Percentiles rank a stretch among this genome's conserved stretches.
These are phyloP conservation scores for Gliomastix tumulicola DNA, from an alignment of 2,329 filamentous ascomycete species.

Conservation along the genomic window DNA sequence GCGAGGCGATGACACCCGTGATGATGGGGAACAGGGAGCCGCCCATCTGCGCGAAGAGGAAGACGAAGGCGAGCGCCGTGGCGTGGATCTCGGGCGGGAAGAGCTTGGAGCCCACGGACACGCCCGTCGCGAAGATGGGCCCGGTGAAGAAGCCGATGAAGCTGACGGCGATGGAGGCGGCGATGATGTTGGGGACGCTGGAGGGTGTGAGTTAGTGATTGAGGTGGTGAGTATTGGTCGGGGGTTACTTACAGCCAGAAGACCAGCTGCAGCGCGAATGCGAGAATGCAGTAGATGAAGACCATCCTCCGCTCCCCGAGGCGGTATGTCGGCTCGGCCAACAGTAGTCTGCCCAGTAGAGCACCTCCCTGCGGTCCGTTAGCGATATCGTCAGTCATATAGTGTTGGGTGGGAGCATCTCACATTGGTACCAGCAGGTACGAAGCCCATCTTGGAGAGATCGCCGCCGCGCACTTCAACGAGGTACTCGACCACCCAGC, in stretches of 20 bases:
- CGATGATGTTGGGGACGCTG: slow-evolving; percentile 35
- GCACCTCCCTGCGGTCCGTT: too few species aligned
- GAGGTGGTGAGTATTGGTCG: accelerated
- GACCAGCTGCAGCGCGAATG: slow-evolving; percentile 46
- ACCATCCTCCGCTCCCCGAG: slow-evolving; percentile 53
- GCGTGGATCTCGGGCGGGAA: slow-evolving; percentile 30
- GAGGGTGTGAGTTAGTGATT: slow-evolving; percentile 2
- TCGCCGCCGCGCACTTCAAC: slow-evolving; percentile 51
- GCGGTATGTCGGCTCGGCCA: slow-evolving; percentile 52
- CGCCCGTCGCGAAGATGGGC: slow-evolving; percentile 46
- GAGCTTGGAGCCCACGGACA: slow-evolving; percentile 21
- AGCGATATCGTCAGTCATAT: neutral
- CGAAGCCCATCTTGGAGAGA: slow-evolving; percentile 51
- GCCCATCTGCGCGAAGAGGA: slow-evolving; percentile 49
- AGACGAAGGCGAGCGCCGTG: slow-evolving; percentile 39
- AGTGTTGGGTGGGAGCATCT: too few species aligned
- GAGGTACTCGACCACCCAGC: slow-evolving; percentile 61
- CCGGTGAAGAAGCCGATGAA: slow-evolving; percentile 51
- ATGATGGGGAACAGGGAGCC: slow-evolving; percentile 48
- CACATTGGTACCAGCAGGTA: slow-evolving; percentile 54
- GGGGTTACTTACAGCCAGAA: slow-evolving; percentile 46
- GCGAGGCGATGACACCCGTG: slow-evolving; percentile 42
- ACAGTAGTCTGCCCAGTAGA: slow-evolving; percentile 46
- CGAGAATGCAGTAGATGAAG: slow-evolving; percentile 42
- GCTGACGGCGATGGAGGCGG: slow-evolving; percentile 44